Conservation (phyloP, 1,284 basidiomycete genomes). For the Cerrena zonata region DNA sequence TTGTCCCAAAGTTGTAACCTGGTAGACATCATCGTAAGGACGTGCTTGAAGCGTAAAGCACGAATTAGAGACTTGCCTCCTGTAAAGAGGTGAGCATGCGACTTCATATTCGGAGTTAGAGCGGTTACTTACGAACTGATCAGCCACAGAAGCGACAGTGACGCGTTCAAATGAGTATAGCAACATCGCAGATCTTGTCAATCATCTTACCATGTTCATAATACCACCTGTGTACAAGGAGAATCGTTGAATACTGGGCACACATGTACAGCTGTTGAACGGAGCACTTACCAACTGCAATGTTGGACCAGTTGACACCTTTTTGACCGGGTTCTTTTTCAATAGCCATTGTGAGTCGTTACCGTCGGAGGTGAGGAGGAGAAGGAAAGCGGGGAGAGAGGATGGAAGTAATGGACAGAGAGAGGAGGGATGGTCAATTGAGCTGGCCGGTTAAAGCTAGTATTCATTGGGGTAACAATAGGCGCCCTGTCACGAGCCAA, state of each 20-base stretch:
- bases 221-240: slow-evolving; percentile 65
- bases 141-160: slow-evolving; percentile 14
- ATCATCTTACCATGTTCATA: slow-evolving; percentile 81
- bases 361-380: slow-evolving; percentile 14
- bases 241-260: slow-evolving; percentile 8
- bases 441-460: background rate
- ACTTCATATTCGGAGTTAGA: background rate
- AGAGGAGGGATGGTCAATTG: slow-evolving; percentile 3
- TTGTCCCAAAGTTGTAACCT: slow-evolving; percentile 97
- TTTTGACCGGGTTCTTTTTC: slow-evolving; percentile 83
- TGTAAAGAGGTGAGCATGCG: background rate
- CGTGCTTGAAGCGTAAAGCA: slow-evolving; percentile 40
- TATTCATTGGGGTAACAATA: slow-evolving; percentile 7
- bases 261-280: slow-evolving; percentile 17
- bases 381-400: slow-evolving; percentile 18
- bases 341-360: slow-evolving; percentile 57
- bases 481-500: slow-evolving; percentile 3
- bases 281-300: slow-evolving; percentile 79
- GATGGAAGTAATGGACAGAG: background rate
- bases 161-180: slow-evolving; percentile 1
- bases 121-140: slow-evolving; percentile 52
- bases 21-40: slow-evolving; percentile 14
- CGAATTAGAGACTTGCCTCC: slow-evolving; percentile 11
- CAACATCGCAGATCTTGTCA: background rate
- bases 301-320: slow-evolving; percentile 97